Evolutionary conservation across 306 rosid species (phyloP).

Genomic region (Vigna radiata): DNA sequence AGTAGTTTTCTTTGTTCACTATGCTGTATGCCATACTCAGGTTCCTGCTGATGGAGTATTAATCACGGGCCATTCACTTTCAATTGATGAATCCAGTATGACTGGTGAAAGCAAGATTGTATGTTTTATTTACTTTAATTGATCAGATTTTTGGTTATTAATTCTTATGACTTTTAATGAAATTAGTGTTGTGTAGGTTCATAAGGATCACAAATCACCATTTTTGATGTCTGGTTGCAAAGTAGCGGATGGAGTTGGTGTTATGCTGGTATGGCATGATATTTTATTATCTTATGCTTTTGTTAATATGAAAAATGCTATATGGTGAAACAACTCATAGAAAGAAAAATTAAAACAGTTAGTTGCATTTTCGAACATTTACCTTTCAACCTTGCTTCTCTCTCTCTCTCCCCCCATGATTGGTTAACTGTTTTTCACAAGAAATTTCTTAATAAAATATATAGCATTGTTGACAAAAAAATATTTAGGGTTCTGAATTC

Average conservation of each 20-base stretch:
- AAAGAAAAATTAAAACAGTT: background rate
- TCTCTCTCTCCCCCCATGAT: background rate
- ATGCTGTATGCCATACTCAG: conserved; percentile 48
- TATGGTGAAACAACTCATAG: conserved; percentile 12
- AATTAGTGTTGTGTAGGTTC: conserved; percentile 68
- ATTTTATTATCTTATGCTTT: conserved; percentile 29
- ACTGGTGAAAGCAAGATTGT: conserved; percentile 99
- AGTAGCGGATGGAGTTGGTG: conserved; percentile 97
- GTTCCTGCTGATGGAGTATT: conserved; percentile 97
- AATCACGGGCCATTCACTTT: conserved; percentile 84
- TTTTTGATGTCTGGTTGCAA: conserved; percentile 99
- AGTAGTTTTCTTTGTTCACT: conserved; percentile 16
- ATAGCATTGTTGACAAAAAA: conserved; percentile 2
- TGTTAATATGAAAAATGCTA: conserved; percentile 13
- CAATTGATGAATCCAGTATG: conserved; percentile 98
- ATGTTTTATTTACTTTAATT: conserved; percentile 48
- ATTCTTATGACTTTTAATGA: conserved; percentile 47
- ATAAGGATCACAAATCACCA: conserved; percentile 82
- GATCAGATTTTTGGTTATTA: conserved; percentile 30
- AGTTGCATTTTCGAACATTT: conserved; percentile 21
- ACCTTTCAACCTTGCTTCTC: background rate
- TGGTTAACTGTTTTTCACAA: background rate
- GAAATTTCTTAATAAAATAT: conserved; percentile 3
- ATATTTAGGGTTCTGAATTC: conserved; percentile 18
- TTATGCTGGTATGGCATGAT: conserved; percentile 79